These are phyloP conservation scores for Rhynchosporium graminicola DNA, from an alignment of 2,329 filamentous ascomycete species.

Conservation along the genomic window DNA sequence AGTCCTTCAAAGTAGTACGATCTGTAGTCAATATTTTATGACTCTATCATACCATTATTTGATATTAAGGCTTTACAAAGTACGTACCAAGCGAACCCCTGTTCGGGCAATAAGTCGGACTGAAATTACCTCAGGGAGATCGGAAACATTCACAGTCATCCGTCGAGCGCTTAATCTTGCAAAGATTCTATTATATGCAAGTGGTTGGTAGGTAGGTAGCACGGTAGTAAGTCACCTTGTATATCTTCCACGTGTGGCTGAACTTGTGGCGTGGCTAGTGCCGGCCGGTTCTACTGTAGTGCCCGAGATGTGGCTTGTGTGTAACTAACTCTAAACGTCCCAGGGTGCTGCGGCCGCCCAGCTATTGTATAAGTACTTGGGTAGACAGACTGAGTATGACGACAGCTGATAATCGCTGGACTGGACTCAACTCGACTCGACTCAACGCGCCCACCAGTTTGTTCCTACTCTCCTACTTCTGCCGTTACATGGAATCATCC, in stretches of 20 bases:
- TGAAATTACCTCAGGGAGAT: not conserved
- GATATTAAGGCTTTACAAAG: not conserved
- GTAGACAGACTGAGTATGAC: not conserved
- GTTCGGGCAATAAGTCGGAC: constrained; percentile 9
- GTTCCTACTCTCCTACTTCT: not conserved
- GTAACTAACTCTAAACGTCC: constrained; percentile 9
- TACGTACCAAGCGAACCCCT: not conserved
- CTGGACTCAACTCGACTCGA: too few species aligned
- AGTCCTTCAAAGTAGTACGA: too few species aligned
- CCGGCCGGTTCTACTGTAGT: not conserved
- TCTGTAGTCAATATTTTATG: too few species aligned
- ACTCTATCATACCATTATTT: too few species aligned
- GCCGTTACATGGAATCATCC: not conserved
- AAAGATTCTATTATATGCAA: constrained; percentile 16
- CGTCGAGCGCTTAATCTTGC: too few species aligned
- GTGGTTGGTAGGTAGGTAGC: too few species aligned
- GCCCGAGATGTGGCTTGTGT: constrained; percentile 14
- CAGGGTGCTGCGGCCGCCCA: constrained; percentile 11
- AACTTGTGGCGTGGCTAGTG: not conserved
- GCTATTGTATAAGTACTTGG: too few species aligned
- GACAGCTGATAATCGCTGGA: not conserved
- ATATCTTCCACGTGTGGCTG: too few species aligned
- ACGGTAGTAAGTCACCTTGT: too few species aligned
- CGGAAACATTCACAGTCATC: too few species aligned
- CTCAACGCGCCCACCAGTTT: not conserved